Conservation (phyloP, 495 filamentous ascomycete species). For the Parmelia sp. region DNA sequence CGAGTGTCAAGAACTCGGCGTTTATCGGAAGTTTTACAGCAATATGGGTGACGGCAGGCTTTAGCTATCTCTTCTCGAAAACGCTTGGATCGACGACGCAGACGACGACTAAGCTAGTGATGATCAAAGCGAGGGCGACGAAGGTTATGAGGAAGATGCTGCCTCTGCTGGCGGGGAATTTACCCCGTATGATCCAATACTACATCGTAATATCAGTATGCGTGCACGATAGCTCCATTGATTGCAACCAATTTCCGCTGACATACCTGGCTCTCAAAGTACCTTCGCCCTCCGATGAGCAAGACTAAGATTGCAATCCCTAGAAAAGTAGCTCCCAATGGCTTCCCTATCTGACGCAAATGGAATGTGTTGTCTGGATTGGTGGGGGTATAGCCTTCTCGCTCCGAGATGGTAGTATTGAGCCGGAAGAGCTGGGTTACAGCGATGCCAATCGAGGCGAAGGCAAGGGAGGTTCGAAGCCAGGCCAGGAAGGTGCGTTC, state of each 20-base stretch:
- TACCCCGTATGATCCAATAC: constrained; percentile 87
- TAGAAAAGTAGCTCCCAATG: constrained; percentile 88
- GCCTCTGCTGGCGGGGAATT: constrained; percentile 87
- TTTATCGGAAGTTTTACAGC: not conserved
- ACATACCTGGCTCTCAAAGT: constrained; percentile 48
- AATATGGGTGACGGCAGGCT: not conserved
- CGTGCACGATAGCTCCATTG: not conserved
- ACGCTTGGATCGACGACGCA: constrained; percentile 54
- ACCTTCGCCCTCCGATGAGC: constrained; percentile 72
- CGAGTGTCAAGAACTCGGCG: not conserved
- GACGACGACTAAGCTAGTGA: constrained; percentile 65
- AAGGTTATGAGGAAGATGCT: constrained; percentile 73
- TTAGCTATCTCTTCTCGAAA: constrained; percentile 35
- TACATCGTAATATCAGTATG: constrained; percentile 32
- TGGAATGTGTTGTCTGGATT: constrained; percentile 27
- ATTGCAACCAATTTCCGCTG: not conserved
- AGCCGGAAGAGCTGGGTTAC: constrained; percentile 94
- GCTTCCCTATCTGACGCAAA: constrained; percentile 81
- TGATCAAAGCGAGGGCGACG: constrained; percentile 63
- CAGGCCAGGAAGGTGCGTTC: constrained; percentile 97
- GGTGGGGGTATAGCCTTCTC: constrained; percentile 28
- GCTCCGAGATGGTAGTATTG: constrained; percentile 56
- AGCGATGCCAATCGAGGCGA: constrained; percentile 93
- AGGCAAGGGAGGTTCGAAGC: constrained; percentile 91
- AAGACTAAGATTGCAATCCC: constrained; percentile 79